These are phyloP conservation scores for Mycena indigotica DNA, from an alignment of 768 basidiomycete species.

Conservation along the genomic window DNA sequence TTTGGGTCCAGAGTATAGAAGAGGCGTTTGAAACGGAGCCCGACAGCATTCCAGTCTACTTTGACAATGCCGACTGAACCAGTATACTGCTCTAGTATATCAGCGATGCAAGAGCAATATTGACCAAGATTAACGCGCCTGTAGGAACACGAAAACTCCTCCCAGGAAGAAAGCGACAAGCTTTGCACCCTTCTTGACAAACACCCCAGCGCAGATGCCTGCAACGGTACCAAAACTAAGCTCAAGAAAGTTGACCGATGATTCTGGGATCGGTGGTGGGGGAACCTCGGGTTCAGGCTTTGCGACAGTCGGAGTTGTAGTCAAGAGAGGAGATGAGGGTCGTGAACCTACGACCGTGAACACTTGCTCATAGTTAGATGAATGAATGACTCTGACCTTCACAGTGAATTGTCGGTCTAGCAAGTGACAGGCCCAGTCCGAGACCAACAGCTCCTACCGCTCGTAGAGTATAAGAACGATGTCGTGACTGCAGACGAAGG, in stretches of 20 bases:
- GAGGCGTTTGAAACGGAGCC: constrained; percentile 66
- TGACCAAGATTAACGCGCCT: constrained; percentile 53
- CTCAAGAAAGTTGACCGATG: constrained; percentile 79
- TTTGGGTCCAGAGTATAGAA: constrained; percentile 65
- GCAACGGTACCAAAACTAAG: constrained; percentile 87
- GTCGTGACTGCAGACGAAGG: not conserved
- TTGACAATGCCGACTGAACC: constrained; percentile 69
- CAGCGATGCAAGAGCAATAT: not conserved
- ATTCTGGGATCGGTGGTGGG: constrained; percentile 54
- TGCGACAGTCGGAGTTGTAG: constrained; percentile 9
- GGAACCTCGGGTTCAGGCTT: constrained; percentile 29
- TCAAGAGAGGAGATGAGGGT: constrained; percentile 11
- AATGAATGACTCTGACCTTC: constrained; percentile 46
- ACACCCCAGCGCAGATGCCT: constrained; percentile 89
- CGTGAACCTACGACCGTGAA: constrained; percentile 10
- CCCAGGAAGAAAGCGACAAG: constrained; percentile 84
- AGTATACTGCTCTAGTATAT: constrained; percentile 62
- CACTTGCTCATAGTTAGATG: not conserved
- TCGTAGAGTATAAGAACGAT: constrained; percentile 10
- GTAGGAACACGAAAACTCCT: constrained; percentile 86
- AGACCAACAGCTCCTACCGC: constrained; percentile 24
- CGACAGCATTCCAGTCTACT: constrained; percentile 78
- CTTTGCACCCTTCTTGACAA: constrained; percentile 90
- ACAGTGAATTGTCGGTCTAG: constrained; percentile 46
- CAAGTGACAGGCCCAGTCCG: constrained; percentile 24